A percentile compares a stretch with the other conserved stretches of the same genome.
Evolutionary conservation across 2,329 filamentous ascomycete species (phyloP).

Genomic region (Capronia coronata): DNA sequence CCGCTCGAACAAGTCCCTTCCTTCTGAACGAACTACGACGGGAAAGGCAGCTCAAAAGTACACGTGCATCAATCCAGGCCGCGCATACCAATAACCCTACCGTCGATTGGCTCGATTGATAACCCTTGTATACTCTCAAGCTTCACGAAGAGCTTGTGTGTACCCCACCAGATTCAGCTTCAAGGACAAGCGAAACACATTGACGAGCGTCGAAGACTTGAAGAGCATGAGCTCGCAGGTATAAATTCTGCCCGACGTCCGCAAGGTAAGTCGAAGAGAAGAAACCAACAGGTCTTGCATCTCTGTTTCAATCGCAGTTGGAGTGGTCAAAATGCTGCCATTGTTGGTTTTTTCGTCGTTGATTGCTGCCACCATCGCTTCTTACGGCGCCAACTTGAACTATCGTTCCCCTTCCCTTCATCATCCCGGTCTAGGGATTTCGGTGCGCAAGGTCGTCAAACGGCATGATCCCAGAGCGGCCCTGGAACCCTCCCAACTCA

Average conservation of each 20-base stretch:
- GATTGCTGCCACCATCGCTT: slow-evolving; percentile 14
- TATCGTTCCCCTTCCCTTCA: slow-evolving; percentile 61
- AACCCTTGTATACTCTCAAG: not conserved
- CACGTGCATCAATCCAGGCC: not conserved
- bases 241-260: not conserved
- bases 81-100: slow-evolving; percentile 2
- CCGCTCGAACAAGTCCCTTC: not conserved
- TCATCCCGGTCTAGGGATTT: slow-evolving; percentile 57
- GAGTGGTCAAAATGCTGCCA: slow-evolving; percentile 19
- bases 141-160: not conserved
- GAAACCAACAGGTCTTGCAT: slow-evolving; percentile 1
- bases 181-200: not conserved
- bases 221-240: not conserved
- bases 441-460: slow-evolving; percentile 56
- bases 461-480: slow-evolving; percentile 45
- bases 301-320: not conserved
- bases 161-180: not conserved
- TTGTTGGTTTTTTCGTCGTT: slow-evolving; percentile 13
- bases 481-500: slow-evolving; percentile 45
- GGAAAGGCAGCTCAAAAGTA: slow-evolving; percentile 6
- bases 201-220: not conserved
- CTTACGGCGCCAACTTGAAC: slow-evolving; percentile 51
- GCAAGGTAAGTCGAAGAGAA: not conserved
- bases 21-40: slow-evolving; percentile 4
- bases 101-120: not conserved